phyloP scores from a whole-genome alignment of 805 yeast species.

The Wickerhamomyces pijperi region DNA sequence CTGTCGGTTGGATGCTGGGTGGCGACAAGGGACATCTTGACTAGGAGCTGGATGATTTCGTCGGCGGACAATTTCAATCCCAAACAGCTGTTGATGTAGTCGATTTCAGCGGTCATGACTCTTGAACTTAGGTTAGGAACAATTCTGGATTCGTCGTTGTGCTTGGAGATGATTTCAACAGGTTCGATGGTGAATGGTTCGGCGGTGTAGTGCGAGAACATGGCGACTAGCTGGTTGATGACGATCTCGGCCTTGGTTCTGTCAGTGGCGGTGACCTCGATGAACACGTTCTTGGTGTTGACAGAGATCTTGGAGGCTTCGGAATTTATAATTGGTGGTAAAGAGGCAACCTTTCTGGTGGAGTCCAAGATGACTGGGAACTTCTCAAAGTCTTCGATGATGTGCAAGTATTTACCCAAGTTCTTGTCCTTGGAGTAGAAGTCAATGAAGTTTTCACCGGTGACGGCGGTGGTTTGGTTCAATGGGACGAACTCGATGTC shows the following conservation, averaged over 20 bases:
- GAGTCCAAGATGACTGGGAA: conserved; percentile 84
- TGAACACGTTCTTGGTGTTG: conserved; percentile 77
- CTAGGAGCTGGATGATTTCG: conserved; percentile 57
- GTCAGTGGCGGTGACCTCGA: conserved; percentile 93
- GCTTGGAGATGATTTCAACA: conserved; percentile 71
- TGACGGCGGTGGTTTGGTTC: conserved; percentile 57
- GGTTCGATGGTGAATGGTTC: conserved; percentile 86
- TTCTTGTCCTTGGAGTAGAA: conserved; percentile 87
- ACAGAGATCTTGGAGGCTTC: conserved; percentile 80
- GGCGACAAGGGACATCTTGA: conserved; percentile 75
- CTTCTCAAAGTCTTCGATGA: conserved; percentile 79
- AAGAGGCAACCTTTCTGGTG: conserved; percentile 66
- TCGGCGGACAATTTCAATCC: conserved; percentile 67
- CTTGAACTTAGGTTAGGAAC: conserved; percentile 68
- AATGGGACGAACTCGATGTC: conserved; percentile 69
- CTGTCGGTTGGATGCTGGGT: conserved; percentile 33
- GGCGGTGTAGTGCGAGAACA: conserved; percentile 84
- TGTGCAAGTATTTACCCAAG: conserved; percentile 77
- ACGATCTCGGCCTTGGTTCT: conserved; percentile 90
- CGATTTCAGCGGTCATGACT: conserved; percentile 58
- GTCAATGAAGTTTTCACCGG: conserved; percentile 73
- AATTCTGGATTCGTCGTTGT: conserved; percentile 63
- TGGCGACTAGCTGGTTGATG: conserved; percentile 82
- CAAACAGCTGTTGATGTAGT: conserved; percentile 84
- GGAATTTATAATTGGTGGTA: conserved; percentile 96